Base-by-base conservation (phyloP, 306 rosid species). In the Ormosia semicastrata region DNA sequence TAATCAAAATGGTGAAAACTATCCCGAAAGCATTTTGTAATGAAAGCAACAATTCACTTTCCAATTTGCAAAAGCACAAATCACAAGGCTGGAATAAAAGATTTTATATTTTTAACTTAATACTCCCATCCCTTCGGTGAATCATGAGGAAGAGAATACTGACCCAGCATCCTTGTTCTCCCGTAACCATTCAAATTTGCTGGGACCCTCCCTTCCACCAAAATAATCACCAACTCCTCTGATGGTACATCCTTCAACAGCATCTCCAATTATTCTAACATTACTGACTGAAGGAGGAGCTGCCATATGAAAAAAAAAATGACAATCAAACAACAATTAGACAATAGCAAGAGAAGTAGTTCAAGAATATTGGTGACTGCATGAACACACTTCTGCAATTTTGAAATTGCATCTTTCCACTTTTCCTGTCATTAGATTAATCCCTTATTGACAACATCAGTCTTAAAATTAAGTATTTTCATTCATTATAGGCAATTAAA, bases 161-260 rank as follows among this genome's bases (percentile, higher is more conserved):
- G 32, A 95, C 99, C 99, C 93, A 60, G 88, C 81, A 60, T 93
- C 91, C 80, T 24, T 84, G 40, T 81, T 89, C 88, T 92, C 90
- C 60, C 91, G 85, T 82, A 90, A 63, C 99, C 99, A 95, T 84
- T 95, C 98, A 87, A 93, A 95, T 85, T 92, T 93, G 97, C 98
- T 95, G 50, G 99, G 99, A 52, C 99, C 99, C 88, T 95, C 99
- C 86, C 91, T 91, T 71, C 99, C 99, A 76, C 99, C 99, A 85
- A 95, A 92, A 87, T 95, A 95, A 84, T 93, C 89, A 79, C 99
- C 99, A 81, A 89, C 85, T 69, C 99, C 99, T 89, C 89, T 92
- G 66, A 95, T 80, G 46, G 85, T 85, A 88, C 9, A 57, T 80
- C 95, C 99, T 89, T 95, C 98, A 67, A 93, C 90, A 83, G 85